Base-by-base conservation (phyloP, 495 filamentous ascomycete species). In the Lasiosphaeria miniovina region DNA sequence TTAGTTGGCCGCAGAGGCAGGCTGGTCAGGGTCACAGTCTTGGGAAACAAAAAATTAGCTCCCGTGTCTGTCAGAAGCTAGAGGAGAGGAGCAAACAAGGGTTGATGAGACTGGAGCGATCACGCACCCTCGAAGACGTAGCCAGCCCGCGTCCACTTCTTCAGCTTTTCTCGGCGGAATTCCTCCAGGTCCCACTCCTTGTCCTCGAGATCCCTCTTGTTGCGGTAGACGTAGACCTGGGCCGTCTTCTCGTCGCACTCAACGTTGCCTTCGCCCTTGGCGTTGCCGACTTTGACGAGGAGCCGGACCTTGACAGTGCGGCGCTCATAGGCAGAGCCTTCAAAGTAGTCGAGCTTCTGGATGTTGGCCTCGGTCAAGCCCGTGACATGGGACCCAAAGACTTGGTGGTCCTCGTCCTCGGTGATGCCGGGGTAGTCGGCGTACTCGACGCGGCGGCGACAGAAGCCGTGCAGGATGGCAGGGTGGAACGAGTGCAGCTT, bases 401-500 rank as follows among this genome's bases (percentile, higher is more conserved):
- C 93, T n/a, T 75, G 59, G 57, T 82, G 76, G 41, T 73, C 72
- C 10, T 68, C 38, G 50, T 82, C 77, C 0, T 82, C 71, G 2
- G 86, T 74, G 36, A 98, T 89, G n/a, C 87, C 93, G 0, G 94
- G 94, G 68, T 96, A 98, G 73, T 95, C 91, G 49, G 82, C 87
- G 35, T 71, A 49, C 36, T 54, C 35, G 1, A 81, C 73, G 8
- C 77, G 72, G 34, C 88, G 88, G 9, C 92, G 88, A 54, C 80
- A 81, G 73, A 86, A 88, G 8, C 82, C 79, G 61, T 84, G 85
- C 8, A 98, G 82, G 43, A 96, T 74, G 15, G 94, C 93, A 0
- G 91, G 90, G 4, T 80, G 76, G 73, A 90, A 85, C 4, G 66
- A 79, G 58, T 94, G 79, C 14, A 82, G 75, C 31, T 77, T 71